Conservation (phyloP, 2,329 filamentous ascomycete genomes). For the Fusarium redolens region DNA sequence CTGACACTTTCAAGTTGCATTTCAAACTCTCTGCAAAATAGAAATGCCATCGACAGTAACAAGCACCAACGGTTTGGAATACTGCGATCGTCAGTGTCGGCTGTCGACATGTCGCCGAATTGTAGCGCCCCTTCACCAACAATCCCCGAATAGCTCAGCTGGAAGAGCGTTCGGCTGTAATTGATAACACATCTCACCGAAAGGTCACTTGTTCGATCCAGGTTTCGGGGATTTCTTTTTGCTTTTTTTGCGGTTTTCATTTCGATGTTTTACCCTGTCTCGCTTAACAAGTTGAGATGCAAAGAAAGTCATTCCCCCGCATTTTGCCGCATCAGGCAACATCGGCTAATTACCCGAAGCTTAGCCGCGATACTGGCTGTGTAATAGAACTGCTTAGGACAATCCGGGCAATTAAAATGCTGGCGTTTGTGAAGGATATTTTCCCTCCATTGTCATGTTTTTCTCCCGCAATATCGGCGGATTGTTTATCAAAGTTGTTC, state of each 20-base stretch:
- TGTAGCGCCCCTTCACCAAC: slow-evolving; percentile 38
- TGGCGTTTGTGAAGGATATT: no score
- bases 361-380: no score
- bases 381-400: no score
- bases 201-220: slow-evolving; percentile 37
- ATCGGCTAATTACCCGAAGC: not conserved
- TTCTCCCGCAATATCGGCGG: no score
- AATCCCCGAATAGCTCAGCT: slow-evolving; percentile 34
- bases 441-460: no score
- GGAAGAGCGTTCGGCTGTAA: slow-evolving; percentile 35
- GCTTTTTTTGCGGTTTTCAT: not conserved
- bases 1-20: no score
- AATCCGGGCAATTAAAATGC: no score
- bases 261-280: not conserved
- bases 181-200: slow-evolving; percentile 21
- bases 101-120: not conserved
- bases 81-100: rapidly evolving
- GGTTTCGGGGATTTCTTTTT: slow-evolving; percentile 25
- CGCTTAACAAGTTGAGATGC: not conserved
- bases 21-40: no score
- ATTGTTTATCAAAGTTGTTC: no score
- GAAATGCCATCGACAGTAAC: rapidly evolving
- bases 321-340: rapidly evolving
- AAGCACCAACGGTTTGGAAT: not conserved
- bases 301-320: not conserved